Percentiles rank a stretch among this genome's conserved stretches.
These are phyloP conservation scores for Didymella arachidicola DNA, from an alignment of 2,329 filamentous ascomycete genomes.

Conservation along the genomic window DNA sequence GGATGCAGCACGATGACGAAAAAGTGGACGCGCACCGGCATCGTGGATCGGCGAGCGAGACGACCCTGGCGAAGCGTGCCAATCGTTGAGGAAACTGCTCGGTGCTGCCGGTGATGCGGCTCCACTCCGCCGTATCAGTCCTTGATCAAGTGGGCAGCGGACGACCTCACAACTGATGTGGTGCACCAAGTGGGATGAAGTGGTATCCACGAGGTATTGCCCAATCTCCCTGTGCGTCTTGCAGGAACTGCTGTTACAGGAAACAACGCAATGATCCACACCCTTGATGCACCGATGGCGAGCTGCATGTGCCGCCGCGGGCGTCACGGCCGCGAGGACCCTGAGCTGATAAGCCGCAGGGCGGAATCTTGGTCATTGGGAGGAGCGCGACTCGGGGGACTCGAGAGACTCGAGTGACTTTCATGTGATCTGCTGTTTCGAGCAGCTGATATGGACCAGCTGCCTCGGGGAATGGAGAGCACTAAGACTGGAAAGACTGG, in stretches of 20 bases:
- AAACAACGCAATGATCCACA: constrained; percentile 34
- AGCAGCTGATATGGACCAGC: constrained; percentile 17
- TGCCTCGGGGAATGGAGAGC: constrained; percentile 4
- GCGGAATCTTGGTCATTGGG: constrained; percentile 12
- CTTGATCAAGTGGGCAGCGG: constrained; percentile 24
- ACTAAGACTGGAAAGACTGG: constrained; percentile 1
- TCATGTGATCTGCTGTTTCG: constrained; percentile 18
- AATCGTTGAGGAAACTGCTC: constrained; percentile 24
- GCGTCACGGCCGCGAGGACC: constrained; percentile 21
- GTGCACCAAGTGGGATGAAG: constrained; percentile 22
- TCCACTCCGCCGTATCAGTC: constrained; percentile 19
- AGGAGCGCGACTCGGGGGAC: neutral
- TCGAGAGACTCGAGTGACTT: constrained; percentile 10
- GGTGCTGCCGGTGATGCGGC: constrained; percentile 12
- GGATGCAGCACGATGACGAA: constrained; percentile 37
- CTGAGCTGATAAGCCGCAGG: constrained; percentile 21
- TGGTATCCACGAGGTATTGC: constrained; percentile 21
- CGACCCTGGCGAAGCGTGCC: constrained; percentile 31
- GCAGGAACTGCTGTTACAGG: constrained; percentile 33
- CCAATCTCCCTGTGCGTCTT: constrained; percentile 26
- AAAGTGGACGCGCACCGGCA: constrained; percentile 13
- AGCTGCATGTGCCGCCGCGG: constrained; percentile 25
- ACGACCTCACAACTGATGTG: constrained; percentile 24
- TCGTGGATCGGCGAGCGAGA: constrained; percentile 29
- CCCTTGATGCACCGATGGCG: constrained; percentile 20